Evolutionary conservation across 345 rosid species (phyloP).

Genomic region (Capsella bursapastoris): DNA sequence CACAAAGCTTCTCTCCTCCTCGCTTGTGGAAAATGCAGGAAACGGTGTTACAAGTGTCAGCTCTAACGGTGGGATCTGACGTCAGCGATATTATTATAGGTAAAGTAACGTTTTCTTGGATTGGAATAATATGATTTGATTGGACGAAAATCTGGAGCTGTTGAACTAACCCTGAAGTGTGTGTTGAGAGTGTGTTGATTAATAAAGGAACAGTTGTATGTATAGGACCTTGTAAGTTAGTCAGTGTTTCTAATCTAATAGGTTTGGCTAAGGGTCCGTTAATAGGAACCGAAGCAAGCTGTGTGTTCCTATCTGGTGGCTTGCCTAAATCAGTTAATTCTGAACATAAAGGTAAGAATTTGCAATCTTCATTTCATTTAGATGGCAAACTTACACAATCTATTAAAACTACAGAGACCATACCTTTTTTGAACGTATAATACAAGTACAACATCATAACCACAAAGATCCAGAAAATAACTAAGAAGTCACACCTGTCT

Average conservation of each 20-base stretch:
- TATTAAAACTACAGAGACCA: conserved; percentile 64
- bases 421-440: conserved; percentile 61
- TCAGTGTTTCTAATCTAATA: too few relatives aligned
- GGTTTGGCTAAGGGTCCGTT: too few relatives aligned
- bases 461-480: conserved; percentile 10
- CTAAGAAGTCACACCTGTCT: conserved; percentile 15
- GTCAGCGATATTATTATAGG: conserved; percentile 7
- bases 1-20: conserved; percentile 11
- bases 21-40: conserved; percentile 30
- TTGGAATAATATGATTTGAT: conserved; percentile 4
- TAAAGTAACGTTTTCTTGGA: conserved; percentile 27
- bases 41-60: conserved; percentile 30
- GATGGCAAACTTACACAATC: conserved; percentile 24
- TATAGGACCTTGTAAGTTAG: too few relatives aligned
- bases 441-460: conserved; percentile 21
- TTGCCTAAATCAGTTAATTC: conserved; percentile 75
- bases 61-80: conserved; percentile 41
- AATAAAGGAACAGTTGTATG: too few relatives aligned
- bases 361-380: conserved; percentile 20
- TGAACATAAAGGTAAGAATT: conserved; percentile 1
- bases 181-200: too few relatives aligned
- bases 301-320: too few relatives aligned
- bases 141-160: conserved; percentile 34
- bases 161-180: conserved; percentile 24
- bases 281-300: too few relatives aligned